Conservation (phyloP, 2,329 filamentous ascomycete species). For the Neopestalotiopsis sp. region DNA sequence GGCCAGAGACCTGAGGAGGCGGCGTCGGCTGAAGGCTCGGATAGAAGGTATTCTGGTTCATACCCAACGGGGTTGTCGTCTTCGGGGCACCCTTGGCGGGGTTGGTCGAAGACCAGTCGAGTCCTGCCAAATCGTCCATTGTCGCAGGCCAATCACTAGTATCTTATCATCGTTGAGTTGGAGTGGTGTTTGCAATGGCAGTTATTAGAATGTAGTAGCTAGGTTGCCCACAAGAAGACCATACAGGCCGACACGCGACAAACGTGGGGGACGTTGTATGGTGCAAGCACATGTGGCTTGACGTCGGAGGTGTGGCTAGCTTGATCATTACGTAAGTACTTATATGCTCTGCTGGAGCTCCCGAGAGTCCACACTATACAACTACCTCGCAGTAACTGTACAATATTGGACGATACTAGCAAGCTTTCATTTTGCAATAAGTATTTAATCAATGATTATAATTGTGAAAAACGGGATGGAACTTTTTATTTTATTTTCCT, state of each 20-base stretch:
- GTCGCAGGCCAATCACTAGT: conserved; percentile 15
- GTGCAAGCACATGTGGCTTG: conserved; percentile 1
- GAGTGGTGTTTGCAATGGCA: conserved; percentile 5
- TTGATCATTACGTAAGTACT: not conserved
- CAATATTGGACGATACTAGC: too few relatives aligned
- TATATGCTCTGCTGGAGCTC: too few relatives aligned
- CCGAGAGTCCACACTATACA: not conserved
- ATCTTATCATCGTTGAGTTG: conserved; percentile 31
- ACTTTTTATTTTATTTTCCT: too few relatives aligned
- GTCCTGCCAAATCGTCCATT: conserved; percentile 40
- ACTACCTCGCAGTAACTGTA: not conserved
- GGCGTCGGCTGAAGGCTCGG: conserved; percentile 58
- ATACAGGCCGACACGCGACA: conserved; percentile 14
- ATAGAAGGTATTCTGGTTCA: conserved; percentile 35
- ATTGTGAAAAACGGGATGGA: too few relatives aligned
- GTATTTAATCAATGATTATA: too few relatives aligned
- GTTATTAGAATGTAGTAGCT: too few relatives aligned
- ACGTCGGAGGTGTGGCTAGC: conserved; percentile 9
- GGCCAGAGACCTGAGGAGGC: conserved; percentile 59
- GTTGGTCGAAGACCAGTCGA: conserved; percentile 39
- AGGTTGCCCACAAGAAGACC: not conserved
- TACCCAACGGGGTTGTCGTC: conserved; percentile 30
- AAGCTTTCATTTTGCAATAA: too few relatives aligned
- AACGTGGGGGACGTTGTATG: not conserved
- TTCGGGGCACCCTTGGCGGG: conserved; percentile 25